Percentiles rank a stretch among this genome's conserved stretches.
phyloP scores from a whole-genome alignment of 495 filamentous ascomycete genomes.

The Tuber aestivum region DNA sequence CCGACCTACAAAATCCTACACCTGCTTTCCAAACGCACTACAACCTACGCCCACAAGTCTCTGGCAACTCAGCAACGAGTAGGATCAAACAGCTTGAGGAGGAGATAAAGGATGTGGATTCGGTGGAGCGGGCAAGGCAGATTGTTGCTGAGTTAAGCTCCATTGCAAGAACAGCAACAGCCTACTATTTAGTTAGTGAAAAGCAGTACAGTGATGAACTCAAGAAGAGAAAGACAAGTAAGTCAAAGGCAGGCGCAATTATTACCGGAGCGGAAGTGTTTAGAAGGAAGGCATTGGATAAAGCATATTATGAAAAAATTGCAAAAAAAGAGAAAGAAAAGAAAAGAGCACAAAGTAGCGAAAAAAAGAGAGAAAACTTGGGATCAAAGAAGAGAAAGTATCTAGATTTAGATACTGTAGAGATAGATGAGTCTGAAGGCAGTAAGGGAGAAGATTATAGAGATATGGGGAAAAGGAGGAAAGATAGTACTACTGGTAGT shows the following conservation, averaged over 20 bases:
- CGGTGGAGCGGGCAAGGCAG: background rate
- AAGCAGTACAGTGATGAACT: background rate
- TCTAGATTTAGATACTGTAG: background rate
- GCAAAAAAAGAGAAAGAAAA: background rate
- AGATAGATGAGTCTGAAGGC: background rate
- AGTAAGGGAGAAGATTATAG: background rate
- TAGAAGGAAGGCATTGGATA: background rate
- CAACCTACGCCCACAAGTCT: background rate
- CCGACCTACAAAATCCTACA: background rate
- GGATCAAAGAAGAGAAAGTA: background rate
- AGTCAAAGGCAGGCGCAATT: background rate
- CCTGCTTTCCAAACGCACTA: background rate
- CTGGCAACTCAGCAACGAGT: background rate
- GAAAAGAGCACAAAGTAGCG: background rate
- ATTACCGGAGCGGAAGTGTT: background rate
- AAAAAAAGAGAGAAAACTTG: background rate
- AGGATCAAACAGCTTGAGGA: background rate
- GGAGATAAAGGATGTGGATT: background rate
- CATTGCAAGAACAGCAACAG: background rate
- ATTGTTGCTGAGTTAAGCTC: background rate
- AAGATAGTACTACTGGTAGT: background rate
- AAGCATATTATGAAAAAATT: background rate
- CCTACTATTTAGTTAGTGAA: background rate
- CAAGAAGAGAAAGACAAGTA: background rate
- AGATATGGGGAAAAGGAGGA: background rate